Evolutionary conservation across 139 green algal species (phyloP).

Genomic region (Zygnema cylindricum): DNA sequence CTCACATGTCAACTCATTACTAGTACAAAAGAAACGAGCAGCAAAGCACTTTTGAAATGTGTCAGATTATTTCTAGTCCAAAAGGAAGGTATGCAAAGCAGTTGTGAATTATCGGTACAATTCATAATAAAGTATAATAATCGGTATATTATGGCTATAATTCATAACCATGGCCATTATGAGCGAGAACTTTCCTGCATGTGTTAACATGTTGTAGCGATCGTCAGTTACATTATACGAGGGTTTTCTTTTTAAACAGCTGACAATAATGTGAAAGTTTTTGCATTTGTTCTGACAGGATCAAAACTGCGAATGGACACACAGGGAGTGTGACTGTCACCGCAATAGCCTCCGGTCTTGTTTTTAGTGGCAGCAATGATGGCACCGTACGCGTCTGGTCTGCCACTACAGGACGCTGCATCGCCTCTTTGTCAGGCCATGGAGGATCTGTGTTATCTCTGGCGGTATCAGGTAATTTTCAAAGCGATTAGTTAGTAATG

Average conservation of each 20-base stretch:
- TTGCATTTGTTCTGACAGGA: neutral
- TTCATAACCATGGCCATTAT: no score
- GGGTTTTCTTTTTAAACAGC: neutral
- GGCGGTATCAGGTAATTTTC: neutral
- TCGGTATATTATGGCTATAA: no score
- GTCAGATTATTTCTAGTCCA: no score
- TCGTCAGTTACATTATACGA: neutral
- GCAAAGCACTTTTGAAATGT: no score
- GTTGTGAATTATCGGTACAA: no score
- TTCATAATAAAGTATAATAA: no score
- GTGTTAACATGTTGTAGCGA: neutral
- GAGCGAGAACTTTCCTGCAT: neutral
- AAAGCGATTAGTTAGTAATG: no score
- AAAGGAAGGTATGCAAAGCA: no score
- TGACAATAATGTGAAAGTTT: neutral
- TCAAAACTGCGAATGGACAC: neutral
- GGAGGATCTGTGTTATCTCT: neutral
- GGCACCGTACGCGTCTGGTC: constrained; percentile 12
- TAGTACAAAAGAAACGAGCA: no score
- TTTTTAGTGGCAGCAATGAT: neutral
- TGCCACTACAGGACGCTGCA: neutral
- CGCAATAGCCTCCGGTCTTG: neutral
- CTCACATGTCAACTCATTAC: no score
- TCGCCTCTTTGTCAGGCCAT: neutral
- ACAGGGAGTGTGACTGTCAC: neutral